Conservation (phyloP, 1,284 basidiomycete species). For the Meripilus lineatus region DNA sequence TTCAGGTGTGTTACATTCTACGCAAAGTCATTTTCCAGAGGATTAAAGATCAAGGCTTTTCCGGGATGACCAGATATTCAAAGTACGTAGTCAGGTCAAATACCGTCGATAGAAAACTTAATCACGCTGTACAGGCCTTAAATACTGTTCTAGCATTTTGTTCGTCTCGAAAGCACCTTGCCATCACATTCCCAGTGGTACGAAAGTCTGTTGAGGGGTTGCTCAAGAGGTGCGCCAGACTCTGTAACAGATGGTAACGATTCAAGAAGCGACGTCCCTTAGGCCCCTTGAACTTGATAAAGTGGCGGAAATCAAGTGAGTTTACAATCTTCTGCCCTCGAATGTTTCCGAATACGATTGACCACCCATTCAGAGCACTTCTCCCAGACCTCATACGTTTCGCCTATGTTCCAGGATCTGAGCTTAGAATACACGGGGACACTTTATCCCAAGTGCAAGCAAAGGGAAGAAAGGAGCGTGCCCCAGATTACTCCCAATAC, state of each 20-base stretch:
- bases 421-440: conserved; percentile 56
- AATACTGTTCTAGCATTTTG: conserved; percentile 90
- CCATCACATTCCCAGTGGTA: conserved; percentile 76
- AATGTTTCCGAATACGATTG: neutral
- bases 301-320: conserved; percentile 83
- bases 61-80: conserved; percentile 13
- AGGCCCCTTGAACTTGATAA: conserved; percentile 78
- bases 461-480: conserved; percentile 18
- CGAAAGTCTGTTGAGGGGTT: conserved; percentile 76
- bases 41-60: conserved; percentile 16
- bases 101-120: neutral
- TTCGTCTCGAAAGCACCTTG: conserved; percentile 78
- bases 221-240: conserved; percentile 53
- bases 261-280: conserved; percentile 2
- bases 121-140: conserved; percentile 53
- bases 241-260: neutral
- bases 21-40: neutral
- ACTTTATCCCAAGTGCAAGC: conserved; percentile 13
- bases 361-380: conserved; percentile 55
- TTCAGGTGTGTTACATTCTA: conserved; percentile 14
- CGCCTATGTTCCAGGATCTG: conserved; percentile 70
- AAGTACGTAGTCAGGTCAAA: too few species aligned
- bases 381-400: conserved; percentile 81
- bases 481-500: conserved; percentile 37
- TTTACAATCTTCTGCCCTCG: conserved; percentile 4